Conservation (phyloP, 176 grass and related monocot genomes). For the Microstegium vimineum region DNA sequence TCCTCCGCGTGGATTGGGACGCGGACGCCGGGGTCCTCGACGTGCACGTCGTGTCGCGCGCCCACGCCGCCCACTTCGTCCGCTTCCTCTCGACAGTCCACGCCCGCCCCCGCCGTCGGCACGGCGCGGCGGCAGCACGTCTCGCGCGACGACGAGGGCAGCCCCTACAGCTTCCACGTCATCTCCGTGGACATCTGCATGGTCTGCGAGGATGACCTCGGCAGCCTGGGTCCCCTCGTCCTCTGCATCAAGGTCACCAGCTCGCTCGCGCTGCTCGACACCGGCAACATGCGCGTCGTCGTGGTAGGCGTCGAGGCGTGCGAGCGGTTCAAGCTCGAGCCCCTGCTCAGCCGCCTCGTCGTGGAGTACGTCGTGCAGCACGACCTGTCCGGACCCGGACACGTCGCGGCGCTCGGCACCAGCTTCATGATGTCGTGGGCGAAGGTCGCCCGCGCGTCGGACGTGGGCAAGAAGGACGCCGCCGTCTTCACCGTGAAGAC, state of each 20-base stretch:
- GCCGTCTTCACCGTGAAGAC: constrained; percentile 49
- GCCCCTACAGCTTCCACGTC: too few relatives aligned
- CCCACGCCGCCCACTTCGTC: constrained; percentile 43
- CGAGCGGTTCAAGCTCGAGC: constrained; percentile 36
- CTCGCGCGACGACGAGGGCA: too few relatives aligned
- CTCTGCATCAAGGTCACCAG: constrained; percentile 56
- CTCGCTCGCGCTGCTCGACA: constrained; percentile 49
- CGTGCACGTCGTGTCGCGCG: constrained; percentile 52
- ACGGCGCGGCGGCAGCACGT: too few relatives aligned
- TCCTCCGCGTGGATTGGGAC: constrained; percentile 20
- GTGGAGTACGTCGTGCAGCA: constrained; percentile 62
- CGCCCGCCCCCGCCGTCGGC: constrained; percentile 25
- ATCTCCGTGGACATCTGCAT: background rate
- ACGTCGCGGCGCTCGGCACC: constrained; percentile 24
- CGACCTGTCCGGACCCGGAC: constrained; percentile 16
- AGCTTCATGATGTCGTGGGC: constrained; percentile 27
- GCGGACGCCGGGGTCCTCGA: constrained; percentile 44
- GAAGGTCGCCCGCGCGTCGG: constrained; percentile 40
- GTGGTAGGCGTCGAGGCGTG: constrained; percentile 43
- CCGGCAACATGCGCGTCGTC: constrained; percentile 33
- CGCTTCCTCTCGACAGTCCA: constrained; percentile 38
- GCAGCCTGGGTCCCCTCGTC: constrained; percentile 53
- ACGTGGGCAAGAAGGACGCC: constrained; percentile 53
- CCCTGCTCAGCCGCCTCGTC: constrained; percentile 32
- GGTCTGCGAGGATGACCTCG: constrained; percentile 62